Base-by-base conservation (phyloP, 768 basidiomycete genomes). In the Boletus vinaceobasis region DNA sequence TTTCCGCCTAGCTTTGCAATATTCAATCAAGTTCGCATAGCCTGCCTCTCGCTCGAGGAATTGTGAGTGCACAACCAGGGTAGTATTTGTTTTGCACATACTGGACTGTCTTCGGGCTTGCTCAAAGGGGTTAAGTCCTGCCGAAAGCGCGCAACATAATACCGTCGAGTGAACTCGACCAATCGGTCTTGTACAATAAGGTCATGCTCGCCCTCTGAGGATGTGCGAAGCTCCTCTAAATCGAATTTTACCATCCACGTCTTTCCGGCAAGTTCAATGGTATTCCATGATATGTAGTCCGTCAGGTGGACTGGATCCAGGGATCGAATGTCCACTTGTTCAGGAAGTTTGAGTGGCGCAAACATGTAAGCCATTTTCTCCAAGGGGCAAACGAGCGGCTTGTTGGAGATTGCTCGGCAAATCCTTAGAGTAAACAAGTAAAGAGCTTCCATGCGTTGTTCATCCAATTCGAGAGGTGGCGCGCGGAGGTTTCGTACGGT, bases 161-260 rank as follows among this genome's bases (percentile, higher is more conserved):
- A 91, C 43, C 89, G 78, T 55, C 85, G 75, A 2, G 88, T 90
- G 62, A 86, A 88, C 64, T 89, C 88, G n/a, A 82, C 80, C 72
- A 76, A 77, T 54, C 89, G 77, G 61, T 93, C 90, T 68, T 90
- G 88, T 33, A 94, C 73, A 21, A 93, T 73, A 26, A 83, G 80
- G 61, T 90, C 87, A 47, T 76, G 63, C 19, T 87, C 67, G 46
- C 79, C 82, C 26, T 56, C 56, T 10, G 57, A 44, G 17, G 59
- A 48, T 17, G 58, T 53, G 50, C 50, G 65, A 29, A 73, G 58
- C 36, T 74, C 69, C 32, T 76, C 72, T 45, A 74, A 73, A 57
- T 62, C 57, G 23, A 91, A 73, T 4, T 79, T 75, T 9, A 74
- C 70, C 44, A 77, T 76, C 77, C 81, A 87, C 27, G 77, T 70